Conservation (phyloP, 1,284 basidiomycete genomes). For the Pterula multifida region DNA sequence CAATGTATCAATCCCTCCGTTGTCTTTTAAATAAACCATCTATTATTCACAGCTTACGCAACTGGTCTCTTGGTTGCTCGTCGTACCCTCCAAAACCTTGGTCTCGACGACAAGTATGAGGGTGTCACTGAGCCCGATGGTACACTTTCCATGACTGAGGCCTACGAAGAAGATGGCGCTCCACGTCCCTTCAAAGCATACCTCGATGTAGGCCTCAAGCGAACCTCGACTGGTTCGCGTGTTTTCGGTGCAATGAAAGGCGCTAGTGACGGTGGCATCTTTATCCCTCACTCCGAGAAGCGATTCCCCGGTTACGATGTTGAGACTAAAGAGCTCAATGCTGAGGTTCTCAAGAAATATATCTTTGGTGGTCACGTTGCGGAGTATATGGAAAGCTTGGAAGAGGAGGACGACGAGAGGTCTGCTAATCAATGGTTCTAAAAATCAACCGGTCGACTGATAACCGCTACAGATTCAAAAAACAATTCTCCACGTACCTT, state of each 20-base stretch:
- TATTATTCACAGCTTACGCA: constrained; percentile 65
- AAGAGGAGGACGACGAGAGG: constrained; percentile 99
- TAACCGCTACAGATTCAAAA: constrained; percentile 71
- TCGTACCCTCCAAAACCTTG: constrained; percentile 90
- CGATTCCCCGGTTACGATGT: constrained; percentile 98
- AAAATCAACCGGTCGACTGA: background rate
- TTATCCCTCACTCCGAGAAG: constrained; percentile 95
- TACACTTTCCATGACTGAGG: constrained; percentile 72
- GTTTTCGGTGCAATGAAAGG: constrained; percentile 99
- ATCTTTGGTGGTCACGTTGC: constrained; percentile 97
- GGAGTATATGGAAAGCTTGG: constrained; percentile 98
- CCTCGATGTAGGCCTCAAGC: constrained; percentile 97
- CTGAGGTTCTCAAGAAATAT: constrained; percentile 94
- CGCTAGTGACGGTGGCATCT: constrained; percentile 96
- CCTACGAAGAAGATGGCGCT: constrained; percentile 84
- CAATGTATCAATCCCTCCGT: constrained; percentile 4
- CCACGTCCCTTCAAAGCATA: constrained; percentile 98
- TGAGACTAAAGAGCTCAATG: constrained; percentile 89
- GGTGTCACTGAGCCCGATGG: constrained; percentile 93
- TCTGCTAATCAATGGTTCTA: too few relatives aligned
- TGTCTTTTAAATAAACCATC: constrained; percentile 4
- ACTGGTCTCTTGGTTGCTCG: constrained; percentile 95
- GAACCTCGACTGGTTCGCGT: constrained; percentile 96
- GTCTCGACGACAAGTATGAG: constrained; percentile 97
- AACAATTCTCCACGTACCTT: constrained; percentile 94